These are phyloP conservation scores for Chaetomiaceae sp. DNA, from an alignment of 2,329 filamentous ascomycete genomes.

Conservation along the genomic window DNA sequence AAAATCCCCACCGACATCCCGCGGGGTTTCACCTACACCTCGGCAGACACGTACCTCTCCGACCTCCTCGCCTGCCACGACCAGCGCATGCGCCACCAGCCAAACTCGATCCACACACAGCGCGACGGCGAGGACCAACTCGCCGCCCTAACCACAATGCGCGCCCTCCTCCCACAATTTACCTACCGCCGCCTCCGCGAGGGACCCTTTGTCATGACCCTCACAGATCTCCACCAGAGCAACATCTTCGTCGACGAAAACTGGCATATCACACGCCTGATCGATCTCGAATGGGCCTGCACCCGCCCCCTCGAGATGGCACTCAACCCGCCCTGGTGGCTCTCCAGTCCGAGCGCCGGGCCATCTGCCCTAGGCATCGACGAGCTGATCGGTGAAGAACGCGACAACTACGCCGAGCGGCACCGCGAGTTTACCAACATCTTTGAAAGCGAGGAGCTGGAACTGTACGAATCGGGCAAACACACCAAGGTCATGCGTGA, in stretches of 20 bases:
- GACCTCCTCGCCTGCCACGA: not conserved
- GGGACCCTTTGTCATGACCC: not conserved
- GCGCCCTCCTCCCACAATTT: not conserved
- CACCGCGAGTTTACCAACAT: not conserved
- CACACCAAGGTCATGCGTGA: not conserved
- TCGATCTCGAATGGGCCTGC: conserved; percentile 5
- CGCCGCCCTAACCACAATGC: not conserved
- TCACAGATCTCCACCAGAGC: conserved; percentile 8
- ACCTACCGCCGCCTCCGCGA: not conserved
- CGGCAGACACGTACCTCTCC: not conserved
- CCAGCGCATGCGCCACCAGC: not conserved
- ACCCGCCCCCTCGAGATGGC: not conserved
- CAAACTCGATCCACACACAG: not conserved
- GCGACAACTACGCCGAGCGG: not conserved
- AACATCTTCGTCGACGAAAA: conserved; percentile 5
- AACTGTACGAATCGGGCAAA: not conserved
- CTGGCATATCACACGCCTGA: not conserved
- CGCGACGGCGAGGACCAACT: not conserved
- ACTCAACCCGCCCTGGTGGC: not conserved
- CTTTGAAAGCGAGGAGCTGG: not conserved
- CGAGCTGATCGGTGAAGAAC: not conserved
- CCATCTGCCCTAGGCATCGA: not conserved
- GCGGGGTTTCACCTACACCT: not conserved
- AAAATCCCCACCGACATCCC: not conserved
- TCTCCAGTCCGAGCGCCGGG: not conserved